Base-by-base conservation (phyloP, 2,329 filamentous ascomycete genomes). In the Drechslerella coelobrocha region DNA sequence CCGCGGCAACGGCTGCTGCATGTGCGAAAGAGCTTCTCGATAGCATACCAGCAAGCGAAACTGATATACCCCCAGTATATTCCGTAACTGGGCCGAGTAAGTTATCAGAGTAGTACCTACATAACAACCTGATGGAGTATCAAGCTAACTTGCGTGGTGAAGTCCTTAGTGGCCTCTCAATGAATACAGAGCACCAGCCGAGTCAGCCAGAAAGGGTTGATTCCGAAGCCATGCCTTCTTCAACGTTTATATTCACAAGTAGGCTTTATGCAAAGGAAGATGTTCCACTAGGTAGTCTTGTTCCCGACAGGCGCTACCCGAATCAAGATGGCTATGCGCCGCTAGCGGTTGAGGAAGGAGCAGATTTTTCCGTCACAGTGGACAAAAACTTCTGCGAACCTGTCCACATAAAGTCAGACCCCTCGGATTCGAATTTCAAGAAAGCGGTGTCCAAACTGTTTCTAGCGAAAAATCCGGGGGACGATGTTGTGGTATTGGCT, bases 361-460 rank as follows among this genome's bases (percentile, higher is more conserved):
- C 19, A 21, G 63, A 68, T 23, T 68, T 41, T 31, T 68, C 63
- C 4, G 14, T 68, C 24, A n/a, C 50, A 4, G n/a, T 37, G 12
- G 63, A 68, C 24, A 54, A 50, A 24, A 61, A 68, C 26, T 68
- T 68, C 41, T 61, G 63, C 19, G 55, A 68, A 12, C 61, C 50
- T 12, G 27, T 68, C 29, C 41, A n/a, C 17, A 29, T 26, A 14
- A 59, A 68, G 6, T 17, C 55, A 2, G 12, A 6, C 6, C 60
- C 48, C n/a, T 53, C 27, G 12, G 41, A 68, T 41, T 50, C 29
- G 2, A 24, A 26, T 0, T 68, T 68, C 12, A 68, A 52, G 24
- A 55, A 55, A 23, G 56, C 63, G 2, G 31, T 68, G 17, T 55
- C 39, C 12, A 56, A 47, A 34, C 26, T 68, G 19, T 68, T 68